These are phyloP conservation scores for Leucocoprinus sp. DNA, from an alignment of 768 basidiomycete genomes.

Conservation along the genomic window DNA sequence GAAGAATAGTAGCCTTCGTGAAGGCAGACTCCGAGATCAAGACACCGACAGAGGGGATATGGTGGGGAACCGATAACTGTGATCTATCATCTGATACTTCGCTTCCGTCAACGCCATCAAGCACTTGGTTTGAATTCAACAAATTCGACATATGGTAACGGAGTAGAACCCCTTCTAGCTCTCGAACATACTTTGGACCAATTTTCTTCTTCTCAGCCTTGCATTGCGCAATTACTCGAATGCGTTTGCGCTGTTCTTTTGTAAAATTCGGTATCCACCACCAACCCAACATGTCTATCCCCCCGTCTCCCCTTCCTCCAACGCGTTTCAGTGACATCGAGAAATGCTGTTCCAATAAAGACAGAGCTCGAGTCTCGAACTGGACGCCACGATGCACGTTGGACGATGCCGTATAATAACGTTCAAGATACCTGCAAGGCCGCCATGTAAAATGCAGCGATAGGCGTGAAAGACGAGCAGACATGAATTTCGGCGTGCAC, in stretches of 20 bases:
- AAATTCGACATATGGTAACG: constrained; percentile 27
- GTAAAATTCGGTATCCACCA: constrained; percentile 63
- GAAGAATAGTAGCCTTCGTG: constrained; percentile 58
- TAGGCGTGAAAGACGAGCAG: too few species aligned
- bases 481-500: too few species aligned
- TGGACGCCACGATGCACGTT: constrained; percentile 60
- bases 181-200: constrained; percentile 74
- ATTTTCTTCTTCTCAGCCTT: constrained; percentile 83
- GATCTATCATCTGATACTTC: not conserved
- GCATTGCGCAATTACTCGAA: constrained; percentile 82
- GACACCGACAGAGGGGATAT: constrained; percentile 44
- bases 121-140: not conserved
- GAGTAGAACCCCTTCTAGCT: constrained; percentile 83
- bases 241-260: constrained; percentile 30
- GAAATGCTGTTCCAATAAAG: constrained; percentile 50
- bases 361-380: constrained; percentile 66
- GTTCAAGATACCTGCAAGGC: too few species aligned
- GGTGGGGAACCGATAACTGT: not conserved
- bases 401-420: constrained; percentile 22
- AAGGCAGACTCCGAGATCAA: constrained; percentile 79
- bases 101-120: not conserved
- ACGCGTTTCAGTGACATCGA: constrained; percentile 77
- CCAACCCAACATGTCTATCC: constrained; percentile 85
- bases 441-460: too few species aligned
- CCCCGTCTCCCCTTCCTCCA: constrained; percentile 86